Percentiles rank a stretch among this genome's conserved stretches.
phyloP scores from a whole-genome alignment of 805 yeast genomes.

The Saturnispora diversa region DNA sequence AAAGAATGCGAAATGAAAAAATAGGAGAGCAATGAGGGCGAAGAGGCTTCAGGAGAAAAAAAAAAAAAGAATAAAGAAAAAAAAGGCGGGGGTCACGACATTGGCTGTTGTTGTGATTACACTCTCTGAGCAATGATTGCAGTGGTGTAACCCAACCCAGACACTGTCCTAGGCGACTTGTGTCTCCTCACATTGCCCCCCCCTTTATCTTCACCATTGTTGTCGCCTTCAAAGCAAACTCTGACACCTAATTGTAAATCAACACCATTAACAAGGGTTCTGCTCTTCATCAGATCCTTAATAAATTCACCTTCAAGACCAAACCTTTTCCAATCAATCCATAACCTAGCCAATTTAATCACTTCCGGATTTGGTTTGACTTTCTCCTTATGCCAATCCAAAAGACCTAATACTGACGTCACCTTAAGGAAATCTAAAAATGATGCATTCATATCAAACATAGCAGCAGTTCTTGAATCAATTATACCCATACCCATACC shows the following conservation, averaged over 20 bases:
- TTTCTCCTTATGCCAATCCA: constrained; percentile 7
- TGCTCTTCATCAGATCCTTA: constrained; percentile 9
- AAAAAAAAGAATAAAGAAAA: not conserved
- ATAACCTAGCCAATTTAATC: constrained; percentile 22
- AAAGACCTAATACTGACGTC: constrained; percentile 13
- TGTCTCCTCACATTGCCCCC: too few relatives aligned
- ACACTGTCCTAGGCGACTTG: constrained; percentile 5
- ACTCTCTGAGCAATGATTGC: constrained; percentile 12
- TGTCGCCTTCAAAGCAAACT: not conserved
- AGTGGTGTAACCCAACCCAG: constrained; percentile 12
- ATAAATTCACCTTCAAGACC: constrained; percentile 21
- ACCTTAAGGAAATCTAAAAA: constrained; percentile 24
- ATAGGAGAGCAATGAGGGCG: not conserved
- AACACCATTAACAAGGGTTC: constrained; percentile 5
- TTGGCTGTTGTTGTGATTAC: too few relatives aligned
- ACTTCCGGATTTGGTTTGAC: constrained; percentile 11
- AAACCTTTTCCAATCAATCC: constrained; percentile 28
- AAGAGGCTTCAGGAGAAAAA: not conserved
- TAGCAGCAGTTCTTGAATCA: constrained; percentile 25
- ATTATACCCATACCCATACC: too few relatives aligned
- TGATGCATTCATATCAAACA: constrained; percentile 27
- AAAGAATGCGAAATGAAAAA: too few relatives aligned
- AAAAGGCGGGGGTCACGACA: too few relatives aligned
- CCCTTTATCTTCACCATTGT: too few relatives aligned
- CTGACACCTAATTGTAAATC: constrained; percentile 11